Evolutionary conservation across 1,139 yeast species (phyloP), one percentile per base, ranked within the genome.

Genomic region (Spencermartinsiella ligniputridi): DNA sequence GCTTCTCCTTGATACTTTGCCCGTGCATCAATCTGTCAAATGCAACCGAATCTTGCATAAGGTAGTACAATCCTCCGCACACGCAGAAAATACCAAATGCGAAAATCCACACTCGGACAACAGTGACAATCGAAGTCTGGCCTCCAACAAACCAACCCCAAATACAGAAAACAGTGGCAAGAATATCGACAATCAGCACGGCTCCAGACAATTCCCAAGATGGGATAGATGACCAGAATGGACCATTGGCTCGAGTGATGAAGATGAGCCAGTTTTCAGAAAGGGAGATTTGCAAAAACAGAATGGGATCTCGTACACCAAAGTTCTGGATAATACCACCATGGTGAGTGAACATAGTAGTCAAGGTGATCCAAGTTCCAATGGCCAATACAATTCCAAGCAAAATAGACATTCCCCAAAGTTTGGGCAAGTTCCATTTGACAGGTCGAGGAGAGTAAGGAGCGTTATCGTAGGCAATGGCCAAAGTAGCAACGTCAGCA

Each of bases 371-470:
- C 87, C 87, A 81, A 52, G 86, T 74, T 66, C 84, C 87, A 55
- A 79, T 61, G 57, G 87, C 86, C 64, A 81, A 76, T 49, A 81
- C 71, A 36, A 78, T 60, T 62, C 87, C 87, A 61, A 81, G 76
- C 54, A 81, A 63, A 52, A 81, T 77, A 48, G 87, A 81, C 79
- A 81, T 78, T 68, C 84, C 84, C 87, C 87, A 81, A 64, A 81
- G 78, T 76, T 82, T 79, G 64, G 86, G 86, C 67, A 90, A 75
- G 83, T 92, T 90, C 98, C 98, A 92, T 76, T 92, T 92, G 66
- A 92, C 97, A 62, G 98, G 98, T 67, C 76, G 75, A 70, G 88
- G 95, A 71, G 92, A 94, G 78, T 78, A 92, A 66, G 97, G 98
- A 74, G 98, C 98, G 63, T 92, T 66, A 67, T 81, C 87, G 69